Evolutionary conservation across 805 yeast species (phyloP), one percentile per base, ranked within the genome.

Genomic region (Candida krabiensis): DNA sequence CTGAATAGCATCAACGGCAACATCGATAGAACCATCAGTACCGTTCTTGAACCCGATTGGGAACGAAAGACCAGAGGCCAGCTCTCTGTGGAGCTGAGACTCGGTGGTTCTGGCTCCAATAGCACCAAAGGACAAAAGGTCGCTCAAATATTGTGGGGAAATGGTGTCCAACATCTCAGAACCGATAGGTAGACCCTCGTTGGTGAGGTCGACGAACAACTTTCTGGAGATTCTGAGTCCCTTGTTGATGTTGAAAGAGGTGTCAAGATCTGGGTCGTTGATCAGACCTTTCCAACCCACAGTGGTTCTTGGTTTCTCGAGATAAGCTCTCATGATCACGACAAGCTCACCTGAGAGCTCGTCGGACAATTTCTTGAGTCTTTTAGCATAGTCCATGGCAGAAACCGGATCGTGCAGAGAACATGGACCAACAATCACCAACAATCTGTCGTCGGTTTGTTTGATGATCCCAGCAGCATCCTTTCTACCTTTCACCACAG

Each of bases 71-170:
- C 99, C 99, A 7, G 97, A 90, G 15, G 98, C 95, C 55, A 91
- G 79, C 69, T 91, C 99, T 69, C 99, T 83, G 71, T 91, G 99
- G 44, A 91, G 78, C 67, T 91, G 99, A 30, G 97, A 91, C 70
- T 91, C 99, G 33, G 99, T 91, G 42, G 99, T 91, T 73, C 99
- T 83, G 40, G 99, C 99, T 60, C 99, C 99, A 67, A 91, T 90
- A 44, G 99, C 99, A 58, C 99, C 99, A 52, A 91, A 80, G 23
- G 95, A 84, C 50, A 91, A 75, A 53, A 90, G 74, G 64, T 93
- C 99, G 18, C 91, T 82, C 51, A 91, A 75, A 75, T 77, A 91
- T 74, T 91, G 99, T 14, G 99, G 99, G 23, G 96, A 86, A 47
- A 91, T 91, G 44, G 98, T 93, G 66, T 91, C 99, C 65, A 91